Evolutionary conservation across 2,329 filamentous ascomycete genomes (phyloP).

Genomic region (Tolypocladium ophioglossoides): DNA sequence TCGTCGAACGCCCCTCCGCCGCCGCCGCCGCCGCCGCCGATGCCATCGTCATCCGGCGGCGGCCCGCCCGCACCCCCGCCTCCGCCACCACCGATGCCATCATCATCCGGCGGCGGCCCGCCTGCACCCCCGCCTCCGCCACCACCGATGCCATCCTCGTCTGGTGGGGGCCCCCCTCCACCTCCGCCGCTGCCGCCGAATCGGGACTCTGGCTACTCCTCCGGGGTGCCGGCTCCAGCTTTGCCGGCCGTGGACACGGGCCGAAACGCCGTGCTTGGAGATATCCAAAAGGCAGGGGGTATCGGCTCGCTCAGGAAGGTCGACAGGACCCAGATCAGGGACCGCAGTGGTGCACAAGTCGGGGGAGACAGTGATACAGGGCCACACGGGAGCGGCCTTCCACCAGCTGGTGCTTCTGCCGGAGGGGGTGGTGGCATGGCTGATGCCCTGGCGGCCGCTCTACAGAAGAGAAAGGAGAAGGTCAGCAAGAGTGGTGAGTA

Average conservation of each 20-base stretch:
- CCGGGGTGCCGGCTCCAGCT: slow-evolving; percentile 37
- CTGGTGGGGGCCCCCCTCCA: slow-evolving; percentile 26
- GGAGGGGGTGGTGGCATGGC: slow-evolving; percentile 59
- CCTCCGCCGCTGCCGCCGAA: slow-evolving; percentile 46
- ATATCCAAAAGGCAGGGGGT: slow-evolving; percentile 61
- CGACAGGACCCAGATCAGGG: slow-evolving; percentile 56
- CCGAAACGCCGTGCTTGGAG: slow-evolving; percentile 54
- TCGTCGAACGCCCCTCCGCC: slow-evolving; percentile 32
- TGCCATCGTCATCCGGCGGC: slow-evolving; percentile 23
- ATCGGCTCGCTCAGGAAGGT: slow-evolving; percentile 66
- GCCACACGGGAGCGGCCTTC: slow-evolving; percentile 27
- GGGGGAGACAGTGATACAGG: slow-evolving; percentile 39
- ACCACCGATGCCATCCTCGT: slow-evolving; percentile 18
- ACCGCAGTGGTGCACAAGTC: slow-evolving; percentile 57
- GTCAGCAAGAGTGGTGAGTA: slow-evolving; percentile 88
- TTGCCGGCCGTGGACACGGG: slow-evolving; percentile 30
- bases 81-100: slow-evolving; percentile 23
- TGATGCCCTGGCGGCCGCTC: slow-evolving; percentile 67
- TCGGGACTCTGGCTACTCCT: slow-evolving; percentile 47
- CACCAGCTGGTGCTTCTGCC: slow-evolving; percentile 40
- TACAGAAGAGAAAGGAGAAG: slow-evolving; percentile 82
- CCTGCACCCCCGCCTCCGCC: slow-evolving; percentile 27
- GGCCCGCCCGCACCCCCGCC: slow-evolving; percentile 22
- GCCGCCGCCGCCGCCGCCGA: slow-evolving; percentile 30
- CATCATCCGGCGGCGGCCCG: slow-evolving; percentile 20